phyloP scores from a whole-genome alignment of 306 rosid genomes.

The Vicia sativa region DNA sequence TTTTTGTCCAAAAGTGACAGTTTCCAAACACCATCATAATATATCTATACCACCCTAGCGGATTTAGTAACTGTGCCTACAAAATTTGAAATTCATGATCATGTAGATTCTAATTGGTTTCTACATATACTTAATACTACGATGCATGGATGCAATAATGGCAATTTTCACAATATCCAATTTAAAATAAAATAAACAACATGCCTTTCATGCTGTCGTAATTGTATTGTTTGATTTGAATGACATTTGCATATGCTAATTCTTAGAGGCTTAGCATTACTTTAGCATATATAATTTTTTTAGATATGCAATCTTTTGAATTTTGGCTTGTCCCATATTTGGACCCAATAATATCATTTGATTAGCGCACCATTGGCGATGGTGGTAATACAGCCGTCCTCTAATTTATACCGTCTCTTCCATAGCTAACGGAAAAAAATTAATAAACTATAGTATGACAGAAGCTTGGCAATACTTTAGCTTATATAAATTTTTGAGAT shows the following conservation, averaged over 20 bases:
- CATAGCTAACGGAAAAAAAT: no score
- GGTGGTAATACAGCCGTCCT: no score
- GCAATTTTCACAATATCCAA: neutral
- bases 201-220: constrained; percentile 21
- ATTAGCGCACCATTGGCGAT: neutral
- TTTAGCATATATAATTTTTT: neutral
- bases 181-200: neutral
- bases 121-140: neutral
- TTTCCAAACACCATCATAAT: no score
- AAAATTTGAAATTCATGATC: neutral
- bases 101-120: neutral
- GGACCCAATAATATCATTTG: constrained; percentile 7
- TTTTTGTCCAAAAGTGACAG: no score
- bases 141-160: neutral
- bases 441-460: no score
- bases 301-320: constrained; percentile 16
- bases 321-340: neutral
- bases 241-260: neutral
- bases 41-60: no score
- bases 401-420: no score
- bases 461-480: no score
- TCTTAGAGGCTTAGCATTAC: constrained; percentile 5
- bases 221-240: neutral
- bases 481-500: no score
- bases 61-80: neutral